These are phyloP conservation scores for Schizochytrium sp. DNA, from an alignment of 108 stramenopile species.

Conservation along the genomic window DNA sequence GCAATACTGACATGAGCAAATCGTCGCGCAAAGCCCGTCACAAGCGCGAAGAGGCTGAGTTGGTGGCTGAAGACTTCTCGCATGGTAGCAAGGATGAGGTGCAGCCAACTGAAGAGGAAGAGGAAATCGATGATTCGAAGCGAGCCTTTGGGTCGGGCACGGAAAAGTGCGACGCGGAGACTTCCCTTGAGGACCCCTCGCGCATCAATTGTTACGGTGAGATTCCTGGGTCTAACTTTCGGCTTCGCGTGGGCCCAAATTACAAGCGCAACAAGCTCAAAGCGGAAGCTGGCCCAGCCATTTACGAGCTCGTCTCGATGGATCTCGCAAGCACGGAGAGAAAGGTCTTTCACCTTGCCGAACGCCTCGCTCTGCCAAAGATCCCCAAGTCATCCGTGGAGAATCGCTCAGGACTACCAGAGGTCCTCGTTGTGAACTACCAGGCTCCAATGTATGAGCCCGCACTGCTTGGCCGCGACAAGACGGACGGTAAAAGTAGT, in stretches of 20 bases:
- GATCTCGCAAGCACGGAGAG: background rate
- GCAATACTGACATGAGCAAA: too few species aligned
- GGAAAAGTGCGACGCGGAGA: background rate
- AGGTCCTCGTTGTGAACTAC: background rate
- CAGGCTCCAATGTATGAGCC: background rate
- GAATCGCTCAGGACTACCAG: background rate
- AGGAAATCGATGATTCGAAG: background rate
- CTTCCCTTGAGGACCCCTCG: background rate
- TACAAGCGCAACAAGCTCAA: background rate
- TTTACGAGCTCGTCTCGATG: background rate
- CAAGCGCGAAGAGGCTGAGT: background rate
- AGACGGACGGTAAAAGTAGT: background rate
- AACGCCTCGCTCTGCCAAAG: background rate
- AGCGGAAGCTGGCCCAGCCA: background rate
- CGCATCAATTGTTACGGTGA: background rate
- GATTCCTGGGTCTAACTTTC: background rate
- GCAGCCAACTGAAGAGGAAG: too few species aligned
- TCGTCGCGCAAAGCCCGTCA: background rate
- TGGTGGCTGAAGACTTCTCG: too few species aligned
- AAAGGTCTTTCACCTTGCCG: background rate
- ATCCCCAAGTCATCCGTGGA: background rate
- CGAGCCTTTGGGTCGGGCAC: background rate
- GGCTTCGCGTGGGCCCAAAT: background rate
- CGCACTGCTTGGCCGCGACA: background rate
- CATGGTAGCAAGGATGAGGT: too few species aligned